These are phyloP conservation scores for Paulownia fortunei DNA, from an alignment of 257 asterid genomes.

Conservation along the genomic window DNA sequence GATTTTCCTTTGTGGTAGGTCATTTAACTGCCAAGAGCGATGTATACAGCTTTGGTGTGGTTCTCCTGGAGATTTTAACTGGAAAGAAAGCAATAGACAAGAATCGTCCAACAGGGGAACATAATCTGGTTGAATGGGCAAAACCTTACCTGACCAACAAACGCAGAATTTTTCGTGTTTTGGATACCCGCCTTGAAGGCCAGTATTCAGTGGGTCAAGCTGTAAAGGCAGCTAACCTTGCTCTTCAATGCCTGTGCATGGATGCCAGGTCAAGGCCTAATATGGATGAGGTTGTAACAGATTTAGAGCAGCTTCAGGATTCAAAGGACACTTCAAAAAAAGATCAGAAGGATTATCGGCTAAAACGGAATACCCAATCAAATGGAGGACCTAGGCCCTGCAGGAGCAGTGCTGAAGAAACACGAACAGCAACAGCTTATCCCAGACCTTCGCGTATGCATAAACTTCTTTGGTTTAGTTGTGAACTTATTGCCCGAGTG, in stretches of 20 bases:
- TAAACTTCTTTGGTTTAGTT: slow-evolving; percentile 16
- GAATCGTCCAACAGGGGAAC: slow-evolving; percentile 34
- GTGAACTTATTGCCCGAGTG: not conserved
- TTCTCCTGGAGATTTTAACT: slow-evolving; percentile 28
- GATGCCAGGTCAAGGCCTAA: slow-evolving; percentile 28
- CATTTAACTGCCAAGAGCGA: slow-evolving; percentile 32
- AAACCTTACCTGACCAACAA: slow-evolving; percentile 29
- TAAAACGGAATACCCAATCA: slow-evolving; percentile 35
- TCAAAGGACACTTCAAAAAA: slow-evolving; percentile 33
- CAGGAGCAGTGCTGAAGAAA: slow-evolving; percentile 42
- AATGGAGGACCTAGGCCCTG: slow-evolving; percentile 38
- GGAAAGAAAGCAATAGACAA: slow-evolving; percentile 31
- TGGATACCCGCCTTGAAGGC: slow-evolving; percentile 25
- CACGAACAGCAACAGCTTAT: slow-evolving; percentile 43
- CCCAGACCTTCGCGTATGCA: slow-evolving; percentile 56
- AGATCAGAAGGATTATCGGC: slow-evolving; percentile 37
- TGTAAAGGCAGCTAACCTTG: slow-evolving; percentile 26
- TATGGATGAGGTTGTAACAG: slow-evolving; percentile 32
- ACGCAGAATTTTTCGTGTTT: slow-evolving; percentile 16
- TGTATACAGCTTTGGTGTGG: slow-evolving; percentile 35
- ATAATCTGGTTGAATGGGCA: slow-evolving; percentile 32
- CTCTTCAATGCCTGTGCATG: slow-evolving; percentile 13
- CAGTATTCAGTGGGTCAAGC: slow-evolving; percentile 27
- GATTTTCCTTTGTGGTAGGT: slow-evolving; percentile 1
- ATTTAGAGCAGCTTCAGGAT: slow-evolving; percentile 29